Percentiles rank a stretch among this genome's conserved stretches.
phyloP scores from a whole-genome alignment of 2,329 filamentous ascomycete species.

The Monilinia laxa region DNA sequence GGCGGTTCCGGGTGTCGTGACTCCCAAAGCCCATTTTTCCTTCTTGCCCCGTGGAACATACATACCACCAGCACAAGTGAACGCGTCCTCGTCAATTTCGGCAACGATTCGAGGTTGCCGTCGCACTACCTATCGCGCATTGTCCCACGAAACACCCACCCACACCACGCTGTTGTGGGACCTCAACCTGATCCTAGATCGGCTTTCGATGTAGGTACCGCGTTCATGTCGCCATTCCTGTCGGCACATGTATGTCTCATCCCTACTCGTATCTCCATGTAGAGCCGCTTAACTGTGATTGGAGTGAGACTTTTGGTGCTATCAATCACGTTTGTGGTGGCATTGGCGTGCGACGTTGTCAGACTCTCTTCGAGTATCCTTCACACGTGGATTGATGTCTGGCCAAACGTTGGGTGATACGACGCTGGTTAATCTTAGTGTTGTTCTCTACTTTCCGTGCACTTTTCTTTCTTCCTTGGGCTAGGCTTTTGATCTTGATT shows the following conservation, averaged over 20 bases:
- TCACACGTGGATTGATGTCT: background rate
- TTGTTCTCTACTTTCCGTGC: too few relatives aligned
- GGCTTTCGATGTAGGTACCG: background rate
- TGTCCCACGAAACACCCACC: background rate
- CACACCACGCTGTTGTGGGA: background rate
- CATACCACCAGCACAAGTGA: background rate
- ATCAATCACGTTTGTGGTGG: background rate
- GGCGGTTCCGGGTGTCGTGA: background rate
- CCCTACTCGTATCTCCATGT: background rate
- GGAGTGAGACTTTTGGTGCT: background rate
- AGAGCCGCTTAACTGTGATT: background rate
- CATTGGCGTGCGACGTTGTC: background rate
- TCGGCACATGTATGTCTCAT: conserved; percentile 13
- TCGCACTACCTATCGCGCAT: background rate
- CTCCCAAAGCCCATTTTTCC: background rate
- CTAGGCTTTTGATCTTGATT: too few relatives aligned
- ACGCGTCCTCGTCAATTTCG: background rate
- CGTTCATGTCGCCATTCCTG: background rate
- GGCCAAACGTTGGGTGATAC: background rate
- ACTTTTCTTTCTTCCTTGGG: too few relatives aligned
- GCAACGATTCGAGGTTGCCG: background rate
- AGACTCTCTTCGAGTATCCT: background rate
- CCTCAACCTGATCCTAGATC: background rate
- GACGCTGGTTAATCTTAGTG: background rate
- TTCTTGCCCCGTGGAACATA: background rate